Base-by-base conservation (phyloP, 352 stramenopile species). In the Thraustochytrium sp. region DNA sequence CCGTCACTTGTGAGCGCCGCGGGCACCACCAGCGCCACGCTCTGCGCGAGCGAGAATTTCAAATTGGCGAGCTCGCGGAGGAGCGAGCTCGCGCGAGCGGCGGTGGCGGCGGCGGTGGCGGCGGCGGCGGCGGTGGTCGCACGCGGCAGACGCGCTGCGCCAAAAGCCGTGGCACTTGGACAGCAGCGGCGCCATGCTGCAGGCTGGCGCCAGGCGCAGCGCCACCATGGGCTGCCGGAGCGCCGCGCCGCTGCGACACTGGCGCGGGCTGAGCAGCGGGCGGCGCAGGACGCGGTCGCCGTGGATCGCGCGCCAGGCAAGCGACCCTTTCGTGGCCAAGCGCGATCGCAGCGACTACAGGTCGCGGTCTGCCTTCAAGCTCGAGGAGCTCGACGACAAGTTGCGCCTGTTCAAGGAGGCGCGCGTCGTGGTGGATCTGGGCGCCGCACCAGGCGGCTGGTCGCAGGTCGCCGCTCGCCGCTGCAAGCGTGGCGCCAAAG, bases 261-360 rank as follows among this genome's bases (percentile, higher is more conserved):
- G n/a, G n/a, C n/a, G n/a, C n/a, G n/a, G 34, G 16, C 13, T 29
- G 55, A 18, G 18, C 18, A 65, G 55, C 26, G 55, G 55, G 21
- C 16, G 29, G 55, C 55, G 55, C 16, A 65, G 55, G 55, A 65
- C 13, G 26, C 63, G 31, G 36, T 91, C 92, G 68, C 90, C 91
- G 40, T 95, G 92, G 92, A 89, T 95, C 61, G 87, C 89, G 21
- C 91, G 92, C 11, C 92, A 95, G 86, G 93, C 90, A 89, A 92
- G 86, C 82, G 92, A 95, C 64, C 92, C 90, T 48, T 84, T 92
- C 46, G 92, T 95, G 36, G 93, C 94, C 64, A 89, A 94, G 85
- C 90, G 91, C 85, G 94, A 94, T 83, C 89, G 90, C 59, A 90
- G 94, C 55, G 91, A 90, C 13, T 88, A 94, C 26, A 90, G 92